Evolutionary conservation across 1,284 basidiomycete genomes (phyloP), one percentile per base, ranked within the genome.

Genomic region (Ceratobasidium sp.): DNA sequence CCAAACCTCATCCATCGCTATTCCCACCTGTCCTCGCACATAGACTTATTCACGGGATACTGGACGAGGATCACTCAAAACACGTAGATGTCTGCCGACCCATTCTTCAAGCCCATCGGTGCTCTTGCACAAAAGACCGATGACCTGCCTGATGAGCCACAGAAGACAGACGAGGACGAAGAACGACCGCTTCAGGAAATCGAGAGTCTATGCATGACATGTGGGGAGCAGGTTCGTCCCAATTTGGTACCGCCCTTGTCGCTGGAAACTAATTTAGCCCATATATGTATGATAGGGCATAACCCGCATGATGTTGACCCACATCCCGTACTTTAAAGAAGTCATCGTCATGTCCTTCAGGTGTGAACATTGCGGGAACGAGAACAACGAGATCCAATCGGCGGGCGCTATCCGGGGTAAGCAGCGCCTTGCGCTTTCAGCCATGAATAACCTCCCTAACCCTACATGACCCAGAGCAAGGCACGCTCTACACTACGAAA

Each of bases 271-370:
- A 16, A 59, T 14, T 42, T 12, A 33, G 9, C 14, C 14, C 11
- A 18, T 30, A 1, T 18, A 42, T 56, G 53, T 21, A 33, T 25
- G 8, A 18, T 44, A 97, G 91, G 97, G 97, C 40, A 84, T 84
- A n/a, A 99, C 97, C 0, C 85, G 95, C 60, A 83, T 99, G 78
- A 87, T 99, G 75, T 85, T 99, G 72, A 99, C 96, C 1, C 90
- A 91, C 21, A 99, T 99, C 73, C 97, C 97, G 0, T 99, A 92
- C 83, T 99, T 99, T 83, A 86, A 88, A 72, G 94, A 99, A 81
- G 91, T 99, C 72, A 92, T 99, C 77, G 88, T 99, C 73, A 95
- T 96, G 87, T 96, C 94, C 53, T 99, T 99, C 84, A 86, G 88
- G 73, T 99, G 97, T 80, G 92, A 96, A 70, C 90, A 95, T 79